Conservation (phyloP, 2,329 filamentous ascomycete genomes). For the Alternaria hordeiaustralica region DNA sequence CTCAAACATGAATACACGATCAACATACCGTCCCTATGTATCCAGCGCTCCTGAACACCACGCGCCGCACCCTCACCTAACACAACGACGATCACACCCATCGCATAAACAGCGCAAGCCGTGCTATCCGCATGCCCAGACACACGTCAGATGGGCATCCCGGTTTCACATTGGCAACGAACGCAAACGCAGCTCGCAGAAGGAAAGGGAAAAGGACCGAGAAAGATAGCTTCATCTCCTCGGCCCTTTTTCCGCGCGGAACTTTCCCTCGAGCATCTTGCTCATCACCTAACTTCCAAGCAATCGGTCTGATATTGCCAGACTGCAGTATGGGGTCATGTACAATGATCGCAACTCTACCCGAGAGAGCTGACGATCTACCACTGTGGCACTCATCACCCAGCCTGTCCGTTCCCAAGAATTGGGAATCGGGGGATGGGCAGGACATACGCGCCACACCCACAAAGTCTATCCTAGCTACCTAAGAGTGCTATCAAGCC, state of each 20-base stretch:
- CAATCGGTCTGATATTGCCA: not conserved
- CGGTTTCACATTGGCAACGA: not conserved
- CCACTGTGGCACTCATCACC: not conserved
- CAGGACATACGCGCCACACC: not conserved
- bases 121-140: not conserved
- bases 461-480: not conserved
- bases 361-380: not conserved
- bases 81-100: not conserved
- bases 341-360: not conserved
- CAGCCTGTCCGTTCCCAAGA: not conserved
- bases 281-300: not conserved
- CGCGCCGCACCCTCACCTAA: not conserved
- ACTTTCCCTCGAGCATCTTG: not conserved
- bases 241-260: not conserved
- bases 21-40: not conserved
- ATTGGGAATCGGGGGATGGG: not conserved
- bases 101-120: not conserved
- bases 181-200: not conserved
- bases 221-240: not conserved
- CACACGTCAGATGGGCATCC: not conserved
- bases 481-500: not conserved
- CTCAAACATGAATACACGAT: not conserved
- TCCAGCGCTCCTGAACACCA: not conserved
- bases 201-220: not conserved
- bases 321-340: not conserved